These are phyloP conservation scores for Mrakia blollopis DNA, from an alignment of 768 basidiomycete genomes.

Conservation along the genomic window DNA sequence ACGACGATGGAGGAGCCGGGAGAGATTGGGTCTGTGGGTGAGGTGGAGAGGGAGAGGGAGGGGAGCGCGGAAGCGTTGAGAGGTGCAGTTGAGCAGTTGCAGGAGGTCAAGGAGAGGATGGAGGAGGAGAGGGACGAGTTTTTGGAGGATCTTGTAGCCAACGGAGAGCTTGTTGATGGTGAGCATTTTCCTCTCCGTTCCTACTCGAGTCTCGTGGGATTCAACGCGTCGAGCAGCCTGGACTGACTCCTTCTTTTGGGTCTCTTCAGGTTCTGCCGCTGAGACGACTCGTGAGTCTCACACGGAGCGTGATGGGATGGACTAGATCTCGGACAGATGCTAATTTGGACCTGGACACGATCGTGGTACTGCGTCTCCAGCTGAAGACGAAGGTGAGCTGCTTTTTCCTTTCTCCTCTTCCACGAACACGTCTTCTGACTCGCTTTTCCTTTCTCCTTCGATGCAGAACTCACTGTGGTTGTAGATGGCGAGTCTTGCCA, in stretches of 20 bases:
- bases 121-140: slow-evolving; percentile 20
- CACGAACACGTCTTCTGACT: not conserved
- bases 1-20: not conserved
- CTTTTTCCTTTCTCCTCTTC: not conserved
- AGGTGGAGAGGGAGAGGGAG: not conserved
- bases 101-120: slow-evolving; percentile 10
- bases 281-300: too few relatives aligned
- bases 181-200: not conserved
- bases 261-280: not conserved
- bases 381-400: not conserved
- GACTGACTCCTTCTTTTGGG: not conserved
- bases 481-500: not conserved
- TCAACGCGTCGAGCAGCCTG: too few relatives aligned
- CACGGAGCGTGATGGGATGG: too few relatives aligned
- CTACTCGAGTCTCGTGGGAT: too few relatives aligned
- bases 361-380: not conserved
- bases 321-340: not conserved
- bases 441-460: not conserved
- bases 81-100: slow-evolving; percentile 22
- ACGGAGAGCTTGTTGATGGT: not conserved
- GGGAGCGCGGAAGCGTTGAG: slow-evolving; percentile 5
- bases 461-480: not conserved
- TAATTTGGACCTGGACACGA: not conserved
- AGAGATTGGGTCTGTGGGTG: not conserved
- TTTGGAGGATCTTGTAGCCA: not conserved